Evolutionary conservation across 495 filamentous ascomycete genomes (phyloP), one percentile per base, ranked within the genome.

Genomic region (Pyronema domesticum): DNA sequence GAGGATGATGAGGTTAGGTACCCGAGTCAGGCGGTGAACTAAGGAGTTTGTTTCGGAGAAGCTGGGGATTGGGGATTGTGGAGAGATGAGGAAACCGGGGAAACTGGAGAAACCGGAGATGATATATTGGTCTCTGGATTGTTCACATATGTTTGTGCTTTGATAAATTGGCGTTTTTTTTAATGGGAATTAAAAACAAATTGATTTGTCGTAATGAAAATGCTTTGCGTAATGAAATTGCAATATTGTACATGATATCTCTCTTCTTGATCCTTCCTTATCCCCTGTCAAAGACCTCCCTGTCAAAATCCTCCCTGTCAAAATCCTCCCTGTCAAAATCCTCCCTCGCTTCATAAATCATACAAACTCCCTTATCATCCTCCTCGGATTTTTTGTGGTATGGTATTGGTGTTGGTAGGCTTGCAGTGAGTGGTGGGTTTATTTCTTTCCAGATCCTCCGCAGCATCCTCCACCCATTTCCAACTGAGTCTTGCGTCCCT

Each of bases 1-100:
- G 72, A 72, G 13, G 81, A 77, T 13, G 82, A 86, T 55, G 78
- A 88, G 30, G 49, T 10, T 4, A 18, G 34, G 48, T 65, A 65
- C 48, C 62, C 62, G 17, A 59, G 52, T 18, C 62, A 65, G 44
- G 17, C 59, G 19, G 55, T 46, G 17, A 55, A 42, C 11, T 64
- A 43, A 54, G 30, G 7, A 9, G 37, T 37, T n/a, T 17, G n/a
- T 33, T 35, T 6, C 39, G 17, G 39, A 5, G 23, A 30, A 30
- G 23, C 23, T 5, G 23, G 23, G 23, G n/a, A n/a, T n/a, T n/a
- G n/a, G n/a, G n/a, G n/a, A n/a, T n/a, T n/a, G n/a, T n/a, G n/a
- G n/a, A n/a, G n/a, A n/a, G n/a, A n/a, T n/a, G n/a, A n/a, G n/a
- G 23, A 30, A 30, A 5, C 23, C 23, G 23, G 23, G 23, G 23